A percentile compares a stretch with the other conserved stretches of the same genome.
Evolutionary conservation across 106 monocot genomes (phyloP).

Genomic region (Dioscorea alata): DNA sequence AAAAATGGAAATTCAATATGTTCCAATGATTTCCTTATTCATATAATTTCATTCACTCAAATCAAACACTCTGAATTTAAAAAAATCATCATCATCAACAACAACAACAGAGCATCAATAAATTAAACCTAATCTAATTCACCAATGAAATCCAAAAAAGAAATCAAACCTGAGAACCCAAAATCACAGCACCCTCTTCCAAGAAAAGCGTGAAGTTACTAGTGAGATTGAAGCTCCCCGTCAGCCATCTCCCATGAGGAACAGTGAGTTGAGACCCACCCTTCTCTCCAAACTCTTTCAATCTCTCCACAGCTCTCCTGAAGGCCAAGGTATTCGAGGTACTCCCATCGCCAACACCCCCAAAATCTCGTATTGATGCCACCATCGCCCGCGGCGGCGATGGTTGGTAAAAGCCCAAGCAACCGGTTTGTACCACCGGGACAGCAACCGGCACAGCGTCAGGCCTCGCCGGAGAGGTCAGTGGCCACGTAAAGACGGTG

Average conservation of each 20-base stretch:
- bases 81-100: too few relatives aligned
- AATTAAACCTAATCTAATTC: too few relatives aligned
- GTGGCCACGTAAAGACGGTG: conserved; percentile 20
- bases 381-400: conserved; percentile 11
- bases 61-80: too few relatives aligned
- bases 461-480: neutral
- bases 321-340: conserved; percentile 74
- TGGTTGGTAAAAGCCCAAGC: conserved; percentile 38
- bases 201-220: conserved; percentile 84
- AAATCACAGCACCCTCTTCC: conserved; percentile 73
- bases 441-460: neutral
- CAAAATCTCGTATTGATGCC: conserved; percentile 51
- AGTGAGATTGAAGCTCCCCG: conserved; percentile 90
- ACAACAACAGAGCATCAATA: too few relatives aligned
- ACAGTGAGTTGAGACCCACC: conserved; percentile 73
- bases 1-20: too few relatives aligned
- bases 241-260: conserved; percentile 69
- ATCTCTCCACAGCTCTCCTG: conserved; percentile 34
- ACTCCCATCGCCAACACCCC: conserved; percentile 72
- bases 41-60: too few relatives aligned
- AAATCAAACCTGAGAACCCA: conserved; percentile 69
- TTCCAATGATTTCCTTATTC: too few relatives aligned
- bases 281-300: conserved; percentile 16
- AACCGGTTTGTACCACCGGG: conserved; percentile 2
- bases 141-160: too few relatives aligned